Conservation (phyloP, 768 basidiomycete species). For the Leccinellum luteum region DNA sequence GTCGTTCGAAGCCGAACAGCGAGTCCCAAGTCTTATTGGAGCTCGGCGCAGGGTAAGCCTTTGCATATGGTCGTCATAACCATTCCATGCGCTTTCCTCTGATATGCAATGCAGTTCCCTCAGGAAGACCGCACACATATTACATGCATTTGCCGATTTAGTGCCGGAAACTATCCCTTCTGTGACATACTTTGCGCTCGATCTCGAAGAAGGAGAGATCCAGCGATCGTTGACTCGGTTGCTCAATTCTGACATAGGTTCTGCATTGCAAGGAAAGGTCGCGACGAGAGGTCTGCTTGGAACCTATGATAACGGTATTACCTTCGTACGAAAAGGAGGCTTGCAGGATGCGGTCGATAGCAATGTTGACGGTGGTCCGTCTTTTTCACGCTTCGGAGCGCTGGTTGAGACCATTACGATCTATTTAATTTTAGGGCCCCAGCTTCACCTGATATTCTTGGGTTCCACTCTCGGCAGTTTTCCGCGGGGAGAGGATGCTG, state of each 20-base stretch:
- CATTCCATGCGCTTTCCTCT: neutral
- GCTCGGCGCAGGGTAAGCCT: constrained; percentile 89
- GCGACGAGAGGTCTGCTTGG: constrained; percentile 85
- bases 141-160: constrained; percentile 63
- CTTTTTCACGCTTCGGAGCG: constrained; percentile 10
- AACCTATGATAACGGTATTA: constrained; percentile 89
- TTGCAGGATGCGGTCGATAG: constrained; percentile 10
- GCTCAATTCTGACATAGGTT: constrained; percentile 57
- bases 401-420: constrained; percentile 28
- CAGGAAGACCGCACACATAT: constrained; percentile 84
- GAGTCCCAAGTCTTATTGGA: constrained; percentile 69
- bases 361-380: neutral
- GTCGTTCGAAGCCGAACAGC: constrained; percentile 18
- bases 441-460: constrained; percentile 85
- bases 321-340: constrained; percentile 58
- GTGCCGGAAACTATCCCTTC: constrained; percentile 44
- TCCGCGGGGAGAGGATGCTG: constrained; percentile 57
- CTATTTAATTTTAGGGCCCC: constrained; percentile 34
- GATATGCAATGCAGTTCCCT: constrained; percentile 54
- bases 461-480: constrained; percentile 95
- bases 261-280: constrained; percentile 65
- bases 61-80: too few relatives aligned
- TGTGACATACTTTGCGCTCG: constrained; percentile 88
- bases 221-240: constrained; percentile 74
- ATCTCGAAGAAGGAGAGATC: constrained; percentile 85